These are phyloP conservation scores for Ganoderma multipileum DNA, from an alignment of 1,284 basidiomycete genomes.

Conservation along the genomic window DNA sequence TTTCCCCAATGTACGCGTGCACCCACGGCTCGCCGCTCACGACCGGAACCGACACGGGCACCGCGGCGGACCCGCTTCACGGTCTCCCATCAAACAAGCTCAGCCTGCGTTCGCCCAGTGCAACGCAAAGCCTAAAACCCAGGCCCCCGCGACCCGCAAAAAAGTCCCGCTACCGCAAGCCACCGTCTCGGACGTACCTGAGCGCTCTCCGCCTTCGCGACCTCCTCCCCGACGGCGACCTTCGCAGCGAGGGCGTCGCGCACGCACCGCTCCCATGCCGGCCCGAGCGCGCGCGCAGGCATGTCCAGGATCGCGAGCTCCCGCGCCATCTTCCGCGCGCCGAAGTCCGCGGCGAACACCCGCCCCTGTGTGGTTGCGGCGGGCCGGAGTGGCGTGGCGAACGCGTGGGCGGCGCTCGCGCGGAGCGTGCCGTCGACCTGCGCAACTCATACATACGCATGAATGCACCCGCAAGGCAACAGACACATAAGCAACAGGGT, in stretches of 20 bases:
- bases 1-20: neutral
- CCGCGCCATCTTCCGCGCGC: constrained; percentile 48
- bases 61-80: neutral
- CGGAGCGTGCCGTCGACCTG: constrained; percentile 50
- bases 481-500: neutral
- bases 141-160: neutral
- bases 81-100: neutral
- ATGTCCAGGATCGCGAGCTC: constrained; percentile 55
- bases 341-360: constrained; percentile 53
- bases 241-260: constrained; percentile 49
- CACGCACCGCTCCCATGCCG: constrained; percentile 56
- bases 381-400: constrained; percentile 41
- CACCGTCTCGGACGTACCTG: constrained; percentile 45
- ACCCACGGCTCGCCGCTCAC: too few relatives aligned
- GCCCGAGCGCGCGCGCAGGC: constrained; percentile 43
- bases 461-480: neutral
- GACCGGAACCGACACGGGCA: neutral
- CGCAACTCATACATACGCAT: neutral
- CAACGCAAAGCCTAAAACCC: constrained; percentile 3
- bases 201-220: constrained; percentile 48
- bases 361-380: constrained; percentile 29
- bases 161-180: neutral
- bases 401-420: constrained; percentile 40
- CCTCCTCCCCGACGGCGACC: constrained; percentile 57
- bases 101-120: neutral